These are phyloP conservation scores for Puccinia coronata DNA, from an alignment of 1,284 basidiomycete species.

Conservation along the genomic window DNA sequence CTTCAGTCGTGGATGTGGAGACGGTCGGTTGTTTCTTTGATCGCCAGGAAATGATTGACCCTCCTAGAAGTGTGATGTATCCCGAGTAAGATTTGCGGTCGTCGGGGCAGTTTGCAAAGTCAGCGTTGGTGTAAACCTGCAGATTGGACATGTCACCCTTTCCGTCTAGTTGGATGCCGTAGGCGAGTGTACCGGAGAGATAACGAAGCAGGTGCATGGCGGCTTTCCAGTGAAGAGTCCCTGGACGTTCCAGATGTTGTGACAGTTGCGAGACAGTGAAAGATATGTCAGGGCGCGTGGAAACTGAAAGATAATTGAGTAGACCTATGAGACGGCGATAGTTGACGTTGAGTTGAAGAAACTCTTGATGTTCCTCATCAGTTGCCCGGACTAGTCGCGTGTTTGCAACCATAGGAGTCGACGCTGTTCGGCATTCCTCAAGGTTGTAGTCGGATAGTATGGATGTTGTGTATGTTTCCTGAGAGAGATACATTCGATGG, in stretches of 20 bases:
- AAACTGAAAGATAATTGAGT: constrained; percentile 12
- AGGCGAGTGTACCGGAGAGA: neutral
- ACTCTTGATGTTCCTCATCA: neutral
- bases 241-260: neutral
- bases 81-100: no score
- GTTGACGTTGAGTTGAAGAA: neutral
- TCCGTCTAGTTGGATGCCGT: neutral
- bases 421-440: neutral
- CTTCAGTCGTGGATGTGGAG: no score
- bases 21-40: no score
- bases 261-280: neutral
- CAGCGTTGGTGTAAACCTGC: no score
- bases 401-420: constrained; percentile 1
- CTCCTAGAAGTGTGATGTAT: no score
- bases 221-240: neutral
- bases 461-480: neutral
- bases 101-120: no score
- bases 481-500: neutral
- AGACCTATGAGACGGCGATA: neutral
- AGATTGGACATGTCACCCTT: no score
- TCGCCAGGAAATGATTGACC: no score
- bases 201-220: neutral
- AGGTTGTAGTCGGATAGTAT: neutral
- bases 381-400: neutral
- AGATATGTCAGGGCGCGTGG: neutral